A percentile compares a stretch with the other conserved stretches of the same genome.
Conservation (phyloP, 2,329 filamentous ascomycete genomes). For the Colletotrichum chrysophilum region DNA sequence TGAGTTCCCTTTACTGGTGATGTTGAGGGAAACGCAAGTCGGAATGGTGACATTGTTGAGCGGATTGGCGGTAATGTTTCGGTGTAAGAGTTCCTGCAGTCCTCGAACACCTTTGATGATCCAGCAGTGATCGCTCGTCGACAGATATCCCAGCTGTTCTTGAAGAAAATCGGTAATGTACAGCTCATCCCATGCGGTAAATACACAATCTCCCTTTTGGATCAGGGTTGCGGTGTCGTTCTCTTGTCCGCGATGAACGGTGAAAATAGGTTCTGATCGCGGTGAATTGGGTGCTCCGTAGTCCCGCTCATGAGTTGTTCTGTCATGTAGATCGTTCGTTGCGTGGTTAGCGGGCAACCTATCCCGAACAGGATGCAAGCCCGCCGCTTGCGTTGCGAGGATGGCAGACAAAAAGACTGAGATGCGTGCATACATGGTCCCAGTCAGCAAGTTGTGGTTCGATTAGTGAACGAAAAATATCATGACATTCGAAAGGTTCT, state of each 20-base stretch:
- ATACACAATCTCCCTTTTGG: background rate
- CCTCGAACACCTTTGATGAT: slow-evolving; percentile 11
- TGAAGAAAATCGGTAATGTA: slow-evolving; percentile 16
- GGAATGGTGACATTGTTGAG: slow-evolving; percentile 12
- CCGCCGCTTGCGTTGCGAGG: background rate
- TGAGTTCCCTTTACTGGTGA: background rate
- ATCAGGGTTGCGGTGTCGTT: background rate
- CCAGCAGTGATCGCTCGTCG: slow-evolving; percentile 12
- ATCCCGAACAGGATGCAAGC: background rate
- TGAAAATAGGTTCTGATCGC: background rate
- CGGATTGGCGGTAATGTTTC: slow-evolving; percentile 12
- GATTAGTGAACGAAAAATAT: background rate
- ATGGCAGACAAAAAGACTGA: background rate
- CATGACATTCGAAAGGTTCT: background rate
- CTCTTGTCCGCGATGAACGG: background rate
- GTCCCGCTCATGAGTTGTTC: background rate
- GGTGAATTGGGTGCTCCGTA: background rate
- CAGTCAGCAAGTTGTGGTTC: background rate
- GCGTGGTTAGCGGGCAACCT: background rate
- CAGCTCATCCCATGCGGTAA: background rate
- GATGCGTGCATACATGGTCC: background rate
- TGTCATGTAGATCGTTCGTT: background rate
- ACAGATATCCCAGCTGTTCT: background rate
- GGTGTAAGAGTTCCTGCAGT: background rate
- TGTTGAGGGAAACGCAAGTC: background rate